Evolutionary conservation across 2,329 filamentous ascomycete species (phyloP).

Genomic region (Fusarium brachygibbosum): DNA sequence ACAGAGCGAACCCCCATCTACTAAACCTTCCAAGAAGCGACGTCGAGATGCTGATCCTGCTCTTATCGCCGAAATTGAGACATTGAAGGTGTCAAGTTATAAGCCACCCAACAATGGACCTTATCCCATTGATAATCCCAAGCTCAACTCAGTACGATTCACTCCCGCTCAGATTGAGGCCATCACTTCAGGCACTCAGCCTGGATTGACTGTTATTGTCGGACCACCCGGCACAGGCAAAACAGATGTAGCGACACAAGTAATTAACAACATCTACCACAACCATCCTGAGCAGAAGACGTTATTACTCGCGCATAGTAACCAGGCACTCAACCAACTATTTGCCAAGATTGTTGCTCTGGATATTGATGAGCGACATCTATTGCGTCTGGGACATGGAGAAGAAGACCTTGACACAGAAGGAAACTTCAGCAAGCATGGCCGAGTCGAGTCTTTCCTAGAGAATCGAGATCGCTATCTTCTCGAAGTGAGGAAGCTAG

Average conservation of each 20-base stretch:
- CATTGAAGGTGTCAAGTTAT: slow-evolving; percentile 88
- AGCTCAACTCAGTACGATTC: slow-evolving; percentile 86
- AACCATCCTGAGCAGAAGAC: slow-evolving; percentile 96
- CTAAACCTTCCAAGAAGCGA: slow-evolving; percentile 85
- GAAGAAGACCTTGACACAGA: slow-evolving; percentile 94
- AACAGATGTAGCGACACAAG: slow-evolving; percentile 98
- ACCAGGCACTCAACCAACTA: slow-evolving; percentile 96
- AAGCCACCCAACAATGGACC: slow-evolving; percentile 89
- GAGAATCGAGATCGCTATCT: slow-evolving; percentile 86
- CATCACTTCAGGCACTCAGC: slow-evolving; percentile 92
- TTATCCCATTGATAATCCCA: slow-evolving; percentile 87
- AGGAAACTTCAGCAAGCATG: slow-evolving; percentile 91
- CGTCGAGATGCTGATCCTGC: slow-evolving; percentile 81
- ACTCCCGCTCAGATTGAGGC: slow-evolving; percentile 93
- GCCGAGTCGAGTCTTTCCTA: slow-evolving; percentile 93
- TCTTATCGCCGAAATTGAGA: slow-evolving; percentile 72
- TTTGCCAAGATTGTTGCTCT: slow-evolving; percentile 98
- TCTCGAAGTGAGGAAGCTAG: slow-evolving; percentile 86
- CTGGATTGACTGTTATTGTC: slow-evolving; percentile 92
- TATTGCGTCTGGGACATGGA: slow-evolving; percentile 91
- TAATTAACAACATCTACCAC: slow-evolving; percentile 99
- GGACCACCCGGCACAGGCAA: slow-evolving; percentile 97
- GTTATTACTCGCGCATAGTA: slow-evolving; percentile 93
- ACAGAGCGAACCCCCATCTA: slow-evolving; percentile 62
- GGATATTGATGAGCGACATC: slow-evolving; percentile 94